Conservation (phyloP, 2,329 filamentous ascomycete species). For the Ophiostoma tasmaniense region DNA sequence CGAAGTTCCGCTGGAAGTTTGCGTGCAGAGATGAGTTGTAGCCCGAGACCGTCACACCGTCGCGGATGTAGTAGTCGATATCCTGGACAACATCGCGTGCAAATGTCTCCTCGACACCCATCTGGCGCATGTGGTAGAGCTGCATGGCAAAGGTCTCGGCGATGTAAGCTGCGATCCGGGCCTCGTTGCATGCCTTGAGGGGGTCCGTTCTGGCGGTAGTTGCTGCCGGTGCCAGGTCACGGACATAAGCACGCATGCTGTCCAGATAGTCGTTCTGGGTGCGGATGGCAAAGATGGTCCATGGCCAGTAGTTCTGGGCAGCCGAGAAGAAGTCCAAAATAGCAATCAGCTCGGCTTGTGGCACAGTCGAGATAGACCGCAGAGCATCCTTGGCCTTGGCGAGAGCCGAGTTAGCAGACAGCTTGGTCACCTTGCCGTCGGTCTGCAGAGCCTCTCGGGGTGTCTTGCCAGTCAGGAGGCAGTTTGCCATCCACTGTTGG, state of each 20-base stretch:
- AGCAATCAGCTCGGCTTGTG: constrained; percentile 58
- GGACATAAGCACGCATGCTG: constrained; percentile 62
- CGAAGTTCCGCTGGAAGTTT: constrained; percentile 79
- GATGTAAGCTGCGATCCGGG: constrained; percentile 68
- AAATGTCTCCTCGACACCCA: constrained; percentile 55
- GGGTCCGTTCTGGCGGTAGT: constrained; percentile 47
- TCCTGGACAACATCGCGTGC: constrained; percentile 65
- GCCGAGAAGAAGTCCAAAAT: constrained; percentile 81
- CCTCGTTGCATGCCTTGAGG: constrained; percentile 51
- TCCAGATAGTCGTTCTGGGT: constrained; percentile 66
- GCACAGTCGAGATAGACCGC: constrained; percentile 53
- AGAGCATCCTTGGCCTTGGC: constrained; percentile 64
- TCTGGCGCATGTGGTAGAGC: constrained; percentile 74
- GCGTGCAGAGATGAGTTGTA: constrained; percentile 84
- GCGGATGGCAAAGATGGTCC: constrained; percentile 75
- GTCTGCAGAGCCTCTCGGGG: constrained; percentile 64
- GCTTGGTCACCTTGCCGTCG: constrained; percentile 41
- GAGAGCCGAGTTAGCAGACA: constrained; percentile 57
- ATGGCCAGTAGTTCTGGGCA: constrained; percentile 91
- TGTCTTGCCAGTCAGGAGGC: constrained; percentile 78
- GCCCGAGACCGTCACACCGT: constrained; percentile 66
- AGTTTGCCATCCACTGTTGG: constrained; percentile 94
- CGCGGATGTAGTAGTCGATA: constrained; percentile 67
- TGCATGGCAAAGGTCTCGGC: constrained; percentile 88
- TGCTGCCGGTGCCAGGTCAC: constrained; percentile 44